Base-by-base conservation (phyloP, 306 rosid species). In the Macrotyloma uniflorum region DNA sequence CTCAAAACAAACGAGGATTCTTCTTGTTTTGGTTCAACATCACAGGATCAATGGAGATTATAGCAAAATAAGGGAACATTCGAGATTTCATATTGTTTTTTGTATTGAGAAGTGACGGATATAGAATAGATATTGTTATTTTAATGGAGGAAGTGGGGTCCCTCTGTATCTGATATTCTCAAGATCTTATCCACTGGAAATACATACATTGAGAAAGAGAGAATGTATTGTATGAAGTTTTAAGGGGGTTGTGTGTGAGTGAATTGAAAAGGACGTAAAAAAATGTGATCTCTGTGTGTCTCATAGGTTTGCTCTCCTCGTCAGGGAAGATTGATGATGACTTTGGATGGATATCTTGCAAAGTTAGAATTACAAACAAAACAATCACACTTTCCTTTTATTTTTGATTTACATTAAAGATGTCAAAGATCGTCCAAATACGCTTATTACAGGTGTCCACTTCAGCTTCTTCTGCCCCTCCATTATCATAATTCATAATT, bases 161-260 rank as follows among this genome's bases (percentile, higher is more conserved):
- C 24, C 33, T 76, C 14, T 49, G 74, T 23, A 30, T 79, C 46
- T n/a, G 62, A 80, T 55, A 67, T 83, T 75, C 83, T 9, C 46
- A 43, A 67, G 88, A 83, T 89, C 93, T 87, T 89, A 83, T 87
- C 96, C 88, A 11, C 61, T 35, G 61, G 8, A 16, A 16, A 46
- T 8, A 47, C 5, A 63, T 19, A 26, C n/a, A n/a, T n/a, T n/a
- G n/a, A n/a, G n/a, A n/a, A n/a, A n/a, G 46, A 68, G 36, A 33
- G 38, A 45, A 18, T 16, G 22, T 6, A 2, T n/a, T 19, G 15
- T 8, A 18, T 33, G 14, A 1, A 6, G 23, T 43, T 22, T 40
- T 43, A 58, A 30, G 19, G 40, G 49, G 11, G 19, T 14, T 24
- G 16, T 13, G 35, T 42, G 10, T 33, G 12, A 38, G 67, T 23